A percentile compares a stretch with the other conserved stretches of the same genome.
phyloP scores from a whole-genome alignment of 108 stramenopile genomes.

The Nitzschia sp. region DNA sequence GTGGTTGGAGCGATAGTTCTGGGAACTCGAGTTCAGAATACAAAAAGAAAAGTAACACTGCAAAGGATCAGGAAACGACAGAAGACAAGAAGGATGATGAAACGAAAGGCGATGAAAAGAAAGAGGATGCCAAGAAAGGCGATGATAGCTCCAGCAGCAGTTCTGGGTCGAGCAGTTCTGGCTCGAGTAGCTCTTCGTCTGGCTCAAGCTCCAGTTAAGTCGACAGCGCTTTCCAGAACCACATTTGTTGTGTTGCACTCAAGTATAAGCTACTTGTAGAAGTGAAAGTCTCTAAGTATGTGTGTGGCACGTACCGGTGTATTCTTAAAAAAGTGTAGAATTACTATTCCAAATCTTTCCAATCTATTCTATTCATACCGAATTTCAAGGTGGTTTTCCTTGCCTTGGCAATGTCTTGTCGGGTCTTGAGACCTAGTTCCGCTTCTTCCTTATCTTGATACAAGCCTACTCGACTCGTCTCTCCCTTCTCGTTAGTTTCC shows the following conservation, averaged over 20 bases:
- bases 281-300: too few relatives aligned
- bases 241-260: too few relatives aligned
- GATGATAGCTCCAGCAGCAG: neutral
- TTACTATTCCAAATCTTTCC: neutral
- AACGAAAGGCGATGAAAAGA: neutral
- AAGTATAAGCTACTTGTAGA: too few relatives aligned
- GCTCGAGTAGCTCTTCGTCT: neutral
- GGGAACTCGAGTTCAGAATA: conserved; percentile 14
- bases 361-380: neutral
- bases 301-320: too few relatives aligned
- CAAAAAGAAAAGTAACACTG: neutral
- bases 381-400: neutral
- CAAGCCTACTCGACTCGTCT: conserved; percentile 22
- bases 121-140: neutral
- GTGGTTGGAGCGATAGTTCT: conserved; percentile 15
- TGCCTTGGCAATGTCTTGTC: conserved; percentile 21
- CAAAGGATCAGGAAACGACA: neutral
- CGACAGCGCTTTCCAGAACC: too few relatives aligned
- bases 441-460: conserved; percentile 28
- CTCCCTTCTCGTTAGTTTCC: conserved; percentile 2
- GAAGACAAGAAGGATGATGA: neutral
- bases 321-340: too few relatives aligned
- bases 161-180: too few relatives aligned
- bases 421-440: conserved; percentile 22
- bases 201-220: conserved; percentile 8